These are phyloP conservation scores for Phytophthora syringae DNA, from an alignment of 352 stramenopile genomes.

Conservation along the genomic window DNA sequence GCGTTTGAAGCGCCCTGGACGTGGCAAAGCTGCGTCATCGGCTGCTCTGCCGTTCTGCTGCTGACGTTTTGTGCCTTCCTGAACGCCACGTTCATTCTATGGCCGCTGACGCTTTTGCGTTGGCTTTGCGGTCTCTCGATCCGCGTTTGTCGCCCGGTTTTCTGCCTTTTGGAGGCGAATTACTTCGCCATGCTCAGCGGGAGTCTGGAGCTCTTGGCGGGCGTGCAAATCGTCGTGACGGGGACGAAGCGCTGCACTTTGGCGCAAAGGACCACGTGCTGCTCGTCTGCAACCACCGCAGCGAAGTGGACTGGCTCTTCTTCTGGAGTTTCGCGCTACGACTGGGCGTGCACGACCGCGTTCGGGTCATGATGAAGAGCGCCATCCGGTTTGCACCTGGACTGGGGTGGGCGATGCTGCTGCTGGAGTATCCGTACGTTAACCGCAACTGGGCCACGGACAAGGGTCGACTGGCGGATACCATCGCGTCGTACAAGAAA, in stretches of 20 bases:
- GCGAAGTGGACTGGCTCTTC: constrained; percentile 86
- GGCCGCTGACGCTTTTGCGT: constrained; percentile 58
- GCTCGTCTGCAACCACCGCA: constrained; percentile 81
- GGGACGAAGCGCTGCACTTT: constrained; percentile 58
- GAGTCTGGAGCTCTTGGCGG: constrained; percentile 57
- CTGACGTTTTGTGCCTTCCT: constrained; percentile 62
- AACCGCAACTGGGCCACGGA: constrained; percentile 78
- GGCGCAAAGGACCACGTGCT: constrained; percentile 51
- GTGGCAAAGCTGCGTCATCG: constrained; percentile 49
- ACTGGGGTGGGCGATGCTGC: constrained; percentile 69
- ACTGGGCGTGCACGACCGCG: constrained; percentile 69
- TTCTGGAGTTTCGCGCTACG: constrained; percentile 78
- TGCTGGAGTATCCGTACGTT: constrained; percentile 79
- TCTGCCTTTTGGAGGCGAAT: constrained; percentile 48
- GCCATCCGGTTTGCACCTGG: constrained; percentile 65
- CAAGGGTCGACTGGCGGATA: constrained; percentile 48
- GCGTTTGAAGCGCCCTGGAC: constrained; percentile 53
- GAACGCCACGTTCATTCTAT: constrained; percentile 65
- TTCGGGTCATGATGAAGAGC: constrained; percentile 85
- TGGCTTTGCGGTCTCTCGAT: constrained; percentile 31
- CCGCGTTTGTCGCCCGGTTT: constrained; percentile 34
- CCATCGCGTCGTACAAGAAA: constrained; percentile 64
- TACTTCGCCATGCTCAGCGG: constrained; percentile 73
- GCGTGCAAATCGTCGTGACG: constrained; percentile 69
- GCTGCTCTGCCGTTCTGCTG: constrained; percentile 52